Evolutionary conservation across 805 yeast genomes (phyloP).

Genomic region (Cyberlindnera saturnus): DNA sequence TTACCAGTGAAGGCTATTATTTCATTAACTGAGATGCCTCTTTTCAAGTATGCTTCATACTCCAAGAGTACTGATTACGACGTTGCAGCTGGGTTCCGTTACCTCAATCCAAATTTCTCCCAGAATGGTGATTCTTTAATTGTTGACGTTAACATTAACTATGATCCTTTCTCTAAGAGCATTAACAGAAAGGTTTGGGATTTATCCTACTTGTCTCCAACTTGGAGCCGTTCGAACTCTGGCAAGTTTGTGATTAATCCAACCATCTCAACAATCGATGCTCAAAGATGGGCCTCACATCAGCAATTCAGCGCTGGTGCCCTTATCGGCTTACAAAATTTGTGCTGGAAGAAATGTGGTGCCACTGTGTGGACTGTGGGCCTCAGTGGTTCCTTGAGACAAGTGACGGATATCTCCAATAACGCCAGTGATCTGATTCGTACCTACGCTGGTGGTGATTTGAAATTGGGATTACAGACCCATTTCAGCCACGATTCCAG

Average conservation of each 20-base stretch:
- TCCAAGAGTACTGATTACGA: conserved; percentile 30
- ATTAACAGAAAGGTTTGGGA: conserved; percentile 44
- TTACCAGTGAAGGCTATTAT: conserved; percentile 41
- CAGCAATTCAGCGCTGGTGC: conserved; percentile 43
- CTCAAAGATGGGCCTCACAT: conserved; percentile 43
- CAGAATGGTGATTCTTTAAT: conserved; percentile 54
- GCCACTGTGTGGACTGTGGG: conserved; percentile 35
- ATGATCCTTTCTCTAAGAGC: conserved; percentile 39
- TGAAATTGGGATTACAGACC: conserved; percentile 46
- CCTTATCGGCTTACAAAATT: conserved; percentile 41
- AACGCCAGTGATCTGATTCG: conserved; percentile 51
- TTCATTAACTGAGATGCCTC: conserved; percentile 31
- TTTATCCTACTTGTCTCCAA: conserved; percentile 40
- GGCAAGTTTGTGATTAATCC: conserved; percentile 42
- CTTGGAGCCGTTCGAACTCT: conserved; percentile 33
- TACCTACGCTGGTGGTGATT: conserved; percentile 45
- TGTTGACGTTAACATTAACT: conserved; percentile 41
- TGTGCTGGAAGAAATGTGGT: conserved; percentile 15
- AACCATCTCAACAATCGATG: conserved; percentile 41
- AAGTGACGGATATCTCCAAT: conserved; percentile 46
- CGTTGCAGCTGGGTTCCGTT: conserved; percentile 28
- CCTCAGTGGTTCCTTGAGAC: conserved; percentile 52
- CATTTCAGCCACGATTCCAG: conserved; percentile 39
- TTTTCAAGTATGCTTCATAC: conserved; percentile 26
- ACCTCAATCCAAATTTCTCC: conserved; percentile 40